Evolutionary conservation across 2,329 filamentous ascomycete species (phyloP).

Genomic region (Penicillium paneum): DNA sequence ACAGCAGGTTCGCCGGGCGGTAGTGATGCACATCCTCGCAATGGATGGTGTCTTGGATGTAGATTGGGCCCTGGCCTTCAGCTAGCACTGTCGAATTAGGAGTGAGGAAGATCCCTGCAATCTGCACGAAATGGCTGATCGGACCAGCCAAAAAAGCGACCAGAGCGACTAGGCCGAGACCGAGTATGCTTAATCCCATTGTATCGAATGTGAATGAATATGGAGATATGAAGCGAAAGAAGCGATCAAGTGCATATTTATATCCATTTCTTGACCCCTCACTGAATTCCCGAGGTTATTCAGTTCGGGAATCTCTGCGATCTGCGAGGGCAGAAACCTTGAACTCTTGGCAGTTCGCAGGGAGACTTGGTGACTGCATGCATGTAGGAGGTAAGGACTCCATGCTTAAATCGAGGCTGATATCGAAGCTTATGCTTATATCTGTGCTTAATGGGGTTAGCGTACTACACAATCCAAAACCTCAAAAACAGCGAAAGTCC

Average conservation of each 20-base stretch:
- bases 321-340: neutral
- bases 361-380: neutral
- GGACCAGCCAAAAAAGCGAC: constrained; percentile 20
- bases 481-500: constrained; percentile 8
- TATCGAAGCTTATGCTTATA: too few relatives aligned
- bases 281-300: neutral
- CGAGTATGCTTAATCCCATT: constrained; percentile 23
- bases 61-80: constrained; percentile 37
- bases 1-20: constrained; percentile 48
- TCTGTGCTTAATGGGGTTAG: neutral
- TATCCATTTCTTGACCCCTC: neutral
- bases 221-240: neutral
- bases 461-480: neutral
- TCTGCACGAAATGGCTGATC: constrained; percentile 17
- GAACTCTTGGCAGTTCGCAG: neutral
- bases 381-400: too few relatives aligned
- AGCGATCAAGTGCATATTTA: neutral
- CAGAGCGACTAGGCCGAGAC: constrained; percentile 21
- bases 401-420: neutral
- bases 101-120: constrained; percentile 25
- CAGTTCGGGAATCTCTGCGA: neutral
- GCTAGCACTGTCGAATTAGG: constrained; percentile 16
- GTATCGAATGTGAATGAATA: neutral
- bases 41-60: constrained; percentile 52
- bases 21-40: constrained; percentile 63